A percentile compares a stretch with the other conserved stretches of the same genome.
phyloP scores from a whole-genome alignment of 306 rosid species.

The Vigna hirtella region DNA sequence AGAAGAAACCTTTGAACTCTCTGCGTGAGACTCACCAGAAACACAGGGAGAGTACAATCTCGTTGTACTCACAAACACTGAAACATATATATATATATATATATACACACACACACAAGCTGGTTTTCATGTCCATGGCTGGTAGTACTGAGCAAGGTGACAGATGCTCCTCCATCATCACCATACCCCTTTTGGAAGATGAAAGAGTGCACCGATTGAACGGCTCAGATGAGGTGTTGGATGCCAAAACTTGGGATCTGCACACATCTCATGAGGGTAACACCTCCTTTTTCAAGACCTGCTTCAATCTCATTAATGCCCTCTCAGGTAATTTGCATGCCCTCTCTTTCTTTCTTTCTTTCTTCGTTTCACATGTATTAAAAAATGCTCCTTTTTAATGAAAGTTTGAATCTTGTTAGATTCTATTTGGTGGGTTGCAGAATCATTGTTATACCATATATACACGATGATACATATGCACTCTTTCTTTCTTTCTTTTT shows the following conservation, averaged over 20 bases:
- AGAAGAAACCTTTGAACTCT: background rate
- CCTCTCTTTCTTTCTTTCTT: background rate
- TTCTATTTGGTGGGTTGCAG: background rate
- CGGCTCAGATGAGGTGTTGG: background rate
- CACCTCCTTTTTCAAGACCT: constrained; percentile 46
- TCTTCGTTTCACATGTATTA: background rate
- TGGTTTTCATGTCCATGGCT: constrained; percentile 18
- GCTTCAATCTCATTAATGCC: constrained; percentile 50
- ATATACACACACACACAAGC: background rate
- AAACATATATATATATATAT: background rate
- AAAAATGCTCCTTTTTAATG: too few species aligned
- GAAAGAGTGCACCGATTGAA: constrained; percentile 3
- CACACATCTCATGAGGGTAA: constrained; percentile 12
- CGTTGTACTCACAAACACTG: background rate
- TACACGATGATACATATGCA: background rate
- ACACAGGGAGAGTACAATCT: background rate
- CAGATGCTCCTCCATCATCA: constrained; percentile 3
- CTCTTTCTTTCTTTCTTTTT: background rate
- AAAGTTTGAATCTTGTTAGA: background rate
- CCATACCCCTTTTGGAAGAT: constrained; percentile 37
- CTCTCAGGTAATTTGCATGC: constrained; percentile 47
- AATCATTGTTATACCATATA: background rate
- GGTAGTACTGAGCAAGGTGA: background rate
- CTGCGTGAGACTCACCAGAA: background rate
- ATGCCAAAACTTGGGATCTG: background rate